Base-by-base conservation (phyloP, 305 asterid species). In the Fraxinus albicans region DNA sequence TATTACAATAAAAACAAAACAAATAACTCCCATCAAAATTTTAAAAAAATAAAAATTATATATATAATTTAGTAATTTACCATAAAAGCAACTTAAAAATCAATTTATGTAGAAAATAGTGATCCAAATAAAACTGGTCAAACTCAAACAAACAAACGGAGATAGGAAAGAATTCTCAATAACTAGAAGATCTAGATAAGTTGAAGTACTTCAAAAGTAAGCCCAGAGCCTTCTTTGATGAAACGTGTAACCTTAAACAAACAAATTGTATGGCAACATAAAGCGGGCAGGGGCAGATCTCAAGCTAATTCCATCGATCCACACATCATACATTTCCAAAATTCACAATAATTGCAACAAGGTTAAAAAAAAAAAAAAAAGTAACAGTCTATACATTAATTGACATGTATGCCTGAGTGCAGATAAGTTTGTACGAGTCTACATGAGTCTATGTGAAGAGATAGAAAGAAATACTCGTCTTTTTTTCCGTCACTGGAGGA, bases 401-500 rank as follows among this genome's bases (percentile, higher is more conserved):
- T 29, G 75, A 69, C 85, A 85, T 81, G 81, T 65, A 83, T 67
- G 77, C 33, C 70, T 4, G 82, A 21, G 72, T 21, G 69, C 83
- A 58, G 74, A 80, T 70, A 84, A 75, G 77, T 42, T 77, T 40
- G 80, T 69, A 29, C 8, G 40, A 69, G 40, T 12, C 75, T 27
- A 69, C 8, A 69, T 10, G 38, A 23, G 75, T 29, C n/a, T 29
- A 12, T 69, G 9, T 29, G 19, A 69, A 80, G 85, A 87, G 76
- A 78, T 40, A 82, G 27, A 65, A 55, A 69, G 40, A 34, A 69
- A 53, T 53, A 94, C 98, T 94, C 98, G 84, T 92, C 96, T 77
- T 90, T 90, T 36, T 93, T 95, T 72, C 84, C 95, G 34, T 76
- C 92, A 86, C 93, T 91, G 21, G 94, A 90, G 86, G 87, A 78